Evolutionary conservation across 2,329 filamentous ascomycete genomes (phyloP), one percentile per base, ranked within the genome.

Genomic region (Botrytis elliptica): DNA sequence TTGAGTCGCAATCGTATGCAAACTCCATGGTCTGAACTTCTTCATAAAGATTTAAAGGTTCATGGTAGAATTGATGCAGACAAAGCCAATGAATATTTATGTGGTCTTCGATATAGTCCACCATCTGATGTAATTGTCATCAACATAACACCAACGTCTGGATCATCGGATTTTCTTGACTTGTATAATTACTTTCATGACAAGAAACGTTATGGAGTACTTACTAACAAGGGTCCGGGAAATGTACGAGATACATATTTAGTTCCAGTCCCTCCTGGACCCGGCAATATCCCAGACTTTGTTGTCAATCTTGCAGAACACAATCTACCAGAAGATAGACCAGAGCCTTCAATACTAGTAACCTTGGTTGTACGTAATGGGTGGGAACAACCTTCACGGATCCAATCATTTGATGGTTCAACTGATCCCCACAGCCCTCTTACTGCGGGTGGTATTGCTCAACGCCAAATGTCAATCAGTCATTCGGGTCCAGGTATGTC

Each of bases 231-330:
- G 81, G 88, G 88, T 1, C 84, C 90, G 44, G 88, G 90, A 33
- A 91, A 94, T 75, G 92, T 98, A 67, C 91, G 94, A 74, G 95
- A 98, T 80, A 93, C 95, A 1, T 98, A 98, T 81, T 88, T 98
- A 46, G 91, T 98, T 16, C 95, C 96, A 0, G 89, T 98, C 7
- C 89, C 94, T 46, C 87, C 90, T 8, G 94, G 93, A 40, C 86
- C 89, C 40, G 86, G 85, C 49, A 88, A 88, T 68, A 88, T 95
- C 62, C 95, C 96, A 0, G 93, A 95, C 75, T 97, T 98, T 79
- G 90, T 98, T 82, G 89, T 94, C 75, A 92, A 97, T 79, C 87
- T 98, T n/a, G 91, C 93, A 76, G 92, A 95, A 78, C 95, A 95
- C 81, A 89, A 89, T 44, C 88, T 98, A 46, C 93, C 95, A 63